A percentile compares a stretch with the other conserved stretches of the same genome.
Evolutionary conservation across 176 grass and related monocot species (phyloP).

Genomic region (Eremochloa ophiuroides): DNA sequence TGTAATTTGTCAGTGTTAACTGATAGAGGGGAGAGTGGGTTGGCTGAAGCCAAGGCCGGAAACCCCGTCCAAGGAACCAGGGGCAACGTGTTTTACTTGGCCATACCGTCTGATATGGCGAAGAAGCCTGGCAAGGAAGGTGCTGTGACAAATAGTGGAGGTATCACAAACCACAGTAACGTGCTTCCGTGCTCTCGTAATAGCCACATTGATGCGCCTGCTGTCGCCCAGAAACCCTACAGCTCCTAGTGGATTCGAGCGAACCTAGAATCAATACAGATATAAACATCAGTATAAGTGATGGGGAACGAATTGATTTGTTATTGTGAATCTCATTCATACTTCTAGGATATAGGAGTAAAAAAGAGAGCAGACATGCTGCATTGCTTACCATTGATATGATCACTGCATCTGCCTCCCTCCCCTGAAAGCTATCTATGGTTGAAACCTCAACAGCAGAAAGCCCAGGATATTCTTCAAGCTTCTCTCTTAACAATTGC

Average conservation of each 20-base stretch:
- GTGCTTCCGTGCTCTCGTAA: constrained; percentile 83
- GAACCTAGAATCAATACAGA: constrained; percentile 52
- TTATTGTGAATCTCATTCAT: neutral
- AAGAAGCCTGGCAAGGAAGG: constrained; percentile 77
- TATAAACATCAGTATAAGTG: neutral
- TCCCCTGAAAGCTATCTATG: constrained; percentile 95
- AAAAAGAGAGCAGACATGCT: constrained; percentile 1
- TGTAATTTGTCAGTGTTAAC: constrained; percentile 22
- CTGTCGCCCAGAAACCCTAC: constrained; percentile 87
- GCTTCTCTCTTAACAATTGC: constrained; percentile 75
- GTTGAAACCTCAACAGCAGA: constrained; percentile 82
- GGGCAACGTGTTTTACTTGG: constrained; percentile 69
- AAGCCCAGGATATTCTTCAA: constrained; percentile 68
- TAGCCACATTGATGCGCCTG: constrained; percentile 81
- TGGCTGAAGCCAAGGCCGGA: constrained; percentile 54
- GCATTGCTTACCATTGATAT: constrained; percentile 72
- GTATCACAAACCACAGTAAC: constrained; percentile 87
- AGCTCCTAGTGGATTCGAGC: constrained; percentile 80
- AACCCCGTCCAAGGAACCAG: constrained; percentile 56
- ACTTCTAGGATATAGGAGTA: neutral
- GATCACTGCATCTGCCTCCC: constrained; percentile 89
- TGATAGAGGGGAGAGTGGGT: constrained; percentile 51
- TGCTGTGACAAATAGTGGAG: constrained; percentile 87
- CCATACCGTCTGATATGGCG: constrained; percentile 79
- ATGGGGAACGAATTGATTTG: neutral